Conservation (phyloP, 768 basidiomycete species). For the Xerocomellus intermedius region DNA sequence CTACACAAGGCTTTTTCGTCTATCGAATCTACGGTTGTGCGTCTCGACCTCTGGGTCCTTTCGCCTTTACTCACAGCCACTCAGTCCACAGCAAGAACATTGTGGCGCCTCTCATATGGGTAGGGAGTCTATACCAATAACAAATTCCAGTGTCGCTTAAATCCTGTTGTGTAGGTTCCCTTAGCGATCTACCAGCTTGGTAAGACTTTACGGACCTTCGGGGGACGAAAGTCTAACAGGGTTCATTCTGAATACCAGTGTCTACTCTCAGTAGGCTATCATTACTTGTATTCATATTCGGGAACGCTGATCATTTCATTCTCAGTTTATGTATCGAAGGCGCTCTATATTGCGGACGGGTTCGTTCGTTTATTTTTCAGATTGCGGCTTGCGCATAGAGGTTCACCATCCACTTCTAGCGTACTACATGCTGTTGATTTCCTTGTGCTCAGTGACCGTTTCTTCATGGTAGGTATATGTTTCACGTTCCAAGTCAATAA, state of each 20-base stretch:
- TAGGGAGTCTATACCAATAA: background rate
- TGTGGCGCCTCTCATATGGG: constrained; percentile 7
- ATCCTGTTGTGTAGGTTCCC: background rate
- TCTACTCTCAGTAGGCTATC: background rate
- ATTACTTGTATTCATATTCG: too few species aligned
- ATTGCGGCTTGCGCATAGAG: background rate
- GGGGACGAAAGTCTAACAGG: background rate
- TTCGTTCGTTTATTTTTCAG: background rate
- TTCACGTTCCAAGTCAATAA: background rate
- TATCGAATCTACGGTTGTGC: constrained; percentile 13
- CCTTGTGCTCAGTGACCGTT: background rate
- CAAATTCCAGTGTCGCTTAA: background rate
- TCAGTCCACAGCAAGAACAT: constrained; percentile 11
- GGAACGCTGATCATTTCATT: background rate
- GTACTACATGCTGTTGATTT: background rate
- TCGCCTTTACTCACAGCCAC: background rate
- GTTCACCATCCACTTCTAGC: background rate
- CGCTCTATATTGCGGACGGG: background rate
- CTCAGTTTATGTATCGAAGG: constrained; percentile 1
- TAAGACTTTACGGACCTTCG: background rate
- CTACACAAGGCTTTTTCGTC: constrained; percentile 12
- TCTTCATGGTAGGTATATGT: background rate
- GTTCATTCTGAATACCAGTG: background rate
- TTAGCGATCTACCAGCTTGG: constrained; percentile 5
- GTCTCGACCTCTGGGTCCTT: background rate